phyloP scores from a whole-genome alignment of 1,139 yeast species.

The Debaryomyces subglobosus region DNA sequence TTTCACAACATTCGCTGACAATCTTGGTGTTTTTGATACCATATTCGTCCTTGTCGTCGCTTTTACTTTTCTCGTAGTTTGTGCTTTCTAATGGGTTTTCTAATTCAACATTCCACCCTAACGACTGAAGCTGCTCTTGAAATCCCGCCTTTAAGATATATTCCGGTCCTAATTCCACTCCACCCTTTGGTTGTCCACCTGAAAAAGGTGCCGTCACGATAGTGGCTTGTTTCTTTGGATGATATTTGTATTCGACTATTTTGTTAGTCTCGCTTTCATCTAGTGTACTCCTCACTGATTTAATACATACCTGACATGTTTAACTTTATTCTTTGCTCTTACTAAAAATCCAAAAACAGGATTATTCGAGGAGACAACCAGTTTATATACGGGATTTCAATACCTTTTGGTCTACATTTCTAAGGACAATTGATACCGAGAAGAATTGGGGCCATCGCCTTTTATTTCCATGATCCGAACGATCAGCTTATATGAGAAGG shows the following conservation, averaged over 20 bases:
- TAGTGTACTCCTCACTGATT: neutral
- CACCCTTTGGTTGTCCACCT: conserved; percentile 95
- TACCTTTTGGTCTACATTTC: neutral
- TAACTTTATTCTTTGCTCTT: neutral
- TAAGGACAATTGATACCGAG: conserved; percentile 6
- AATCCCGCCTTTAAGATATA: conserved; percentile 75
- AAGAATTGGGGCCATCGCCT: neutral
- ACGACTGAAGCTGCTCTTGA: conserved; percentile 55
- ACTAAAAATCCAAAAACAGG: no score
- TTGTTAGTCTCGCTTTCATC: conserved; percentile 9
- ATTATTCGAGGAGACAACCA: neutral
- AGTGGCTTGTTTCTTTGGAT: conserved; percentile 57
- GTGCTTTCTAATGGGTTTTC: conserved; percentile 59
- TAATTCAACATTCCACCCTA: conserved; percentile 73
- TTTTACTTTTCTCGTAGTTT: conserved; percentile 44
- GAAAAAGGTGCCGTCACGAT: conserved; percentile 86
- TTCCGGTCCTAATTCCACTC: conserved; percentile 94
- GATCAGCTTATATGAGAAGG: neutral
- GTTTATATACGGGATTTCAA: conserved; percentile 1
- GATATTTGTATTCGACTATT: conserved; percentile 49
- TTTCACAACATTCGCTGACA: conserved; percentile 74
- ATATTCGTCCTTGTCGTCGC: conserved; percentile 48
- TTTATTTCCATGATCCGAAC: conserved; percentile 1
- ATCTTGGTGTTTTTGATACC: conserved; percentile 75
- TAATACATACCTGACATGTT: conserved; percentile 5